Conservation (phyloP, 1,284 basidiomycete genomes). For the Ceratobasidium sp. region DNA sequence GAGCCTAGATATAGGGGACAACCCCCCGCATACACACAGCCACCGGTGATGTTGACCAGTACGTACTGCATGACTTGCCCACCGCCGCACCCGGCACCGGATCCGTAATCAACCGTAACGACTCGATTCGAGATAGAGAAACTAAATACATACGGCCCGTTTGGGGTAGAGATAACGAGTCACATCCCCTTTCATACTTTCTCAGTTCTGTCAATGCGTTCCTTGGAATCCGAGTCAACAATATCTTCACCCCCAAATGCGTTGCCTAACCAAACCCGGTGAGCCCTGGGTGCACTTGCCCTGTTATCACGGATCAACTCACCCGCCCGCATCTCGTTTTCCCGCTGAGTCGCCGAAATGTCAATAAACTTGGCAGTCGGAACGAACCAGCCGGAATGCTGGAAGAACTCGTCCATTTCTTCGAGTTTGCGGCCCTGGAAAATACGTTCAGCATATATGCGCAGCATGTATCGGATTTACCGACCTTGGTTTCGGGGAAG, state of each 20-base stretch:
- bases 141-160: conserved; percentile 15
- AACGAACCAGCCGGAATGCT: conserved; percentile 58
- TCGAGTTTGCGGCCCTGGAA: conserved; percentile 43
- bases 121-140: conserved; percentile 6
- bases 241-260: conserved; percentile 16
- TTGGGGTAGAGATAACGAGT: conserved; percentile 1
- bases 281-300: not conserved
- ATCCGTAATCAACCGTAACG: conserved; percentile 10
- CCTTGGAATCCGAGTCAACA: conserved; percentile 46
- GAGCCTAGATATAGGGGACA: conserved; percentile 18
- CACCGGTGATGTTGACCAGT: not conserved
- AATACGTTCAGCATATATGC: conserved; percentile 45
- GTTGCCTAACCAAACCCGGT: conserved; percentile 14
- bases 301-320: not conserved
- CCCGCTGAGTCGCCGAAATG: conserved; percentile 54
- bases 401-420: conserved; percentile 65
- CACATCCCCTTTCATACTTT: conserved; percentile 24
- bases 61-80: conserved; percentile 20
- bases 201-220: conserved; percentile 44
- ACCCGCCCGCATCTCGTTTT: conserved; percentile 57
- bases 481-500: conserved; percentile 56
- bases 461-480: conserved; percentile 53
- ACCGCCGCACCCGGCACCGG: conserved; percentile 16
- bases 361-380: conserved; percentile 51
- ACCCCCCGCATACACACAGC: conserved; percentile 5